Base-by-base conservation (phyloP, 805 yeast species). In the Saturnispora ahearnii region DNA sequence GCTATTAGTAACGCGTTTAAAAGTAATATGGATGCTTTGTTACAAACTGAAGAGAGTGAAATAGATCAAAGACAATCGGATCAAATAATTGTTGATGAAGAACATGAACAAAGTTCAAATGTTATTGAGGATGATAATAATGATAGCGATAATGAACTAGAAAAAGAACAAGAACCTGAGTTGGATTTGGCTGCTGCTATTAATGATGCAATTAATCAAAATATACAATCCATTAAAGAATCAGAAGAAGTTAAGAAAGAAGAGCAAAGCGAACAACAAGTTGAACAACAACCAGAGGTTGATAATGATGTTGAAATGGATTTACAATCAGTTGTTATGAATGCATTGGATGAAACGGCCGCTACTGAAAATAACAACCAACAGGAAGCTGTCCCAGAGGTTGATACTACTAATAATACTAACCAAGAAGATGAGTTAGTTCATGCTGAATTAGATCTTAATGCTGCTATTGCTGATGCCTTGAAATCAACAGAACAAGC, bases 401-500 rank as follows among this genome's bases (percentile, higher is more conserved):
- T 32, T n/a, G 13, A 12, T 5, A 40, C 3, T 5, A 21, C 34
- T 9, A 28, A 41, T 9, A 28, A 41, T 26, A 24, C 30, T 32
- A 13, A 13, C 7, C 24, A 28, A 18, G 50, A 47, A 34, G 48
- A 44, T 18, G 51, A 48, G 24, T 38, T 48, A 32, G 51, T 15
- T 18, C 44, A 48, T 37, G 51, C 51, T 15, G 44, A 50, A 24
- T 10, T 50, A 18, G 59, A 57, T 29, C 44, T 62, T 18, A 58
- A 52, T 30, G 55, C 56, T 15, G 64, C 60, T 9, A 59, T 60
- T 40, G 58, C 57, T 6, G 59, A 57, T 44, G 65, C 66, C 6
- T 52, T 62, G 28, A 53, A 54, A 28, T 53, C 44, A 12, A 49
- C 55, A 3, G 52, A 48, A 45, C 33, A n/a, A 8, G 46, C n/a